These are phyloP conservation scores for Kazachstania viticola DNA, from an alignment of 805 yeast genomes.

Conservation along the genomic window DNA sequence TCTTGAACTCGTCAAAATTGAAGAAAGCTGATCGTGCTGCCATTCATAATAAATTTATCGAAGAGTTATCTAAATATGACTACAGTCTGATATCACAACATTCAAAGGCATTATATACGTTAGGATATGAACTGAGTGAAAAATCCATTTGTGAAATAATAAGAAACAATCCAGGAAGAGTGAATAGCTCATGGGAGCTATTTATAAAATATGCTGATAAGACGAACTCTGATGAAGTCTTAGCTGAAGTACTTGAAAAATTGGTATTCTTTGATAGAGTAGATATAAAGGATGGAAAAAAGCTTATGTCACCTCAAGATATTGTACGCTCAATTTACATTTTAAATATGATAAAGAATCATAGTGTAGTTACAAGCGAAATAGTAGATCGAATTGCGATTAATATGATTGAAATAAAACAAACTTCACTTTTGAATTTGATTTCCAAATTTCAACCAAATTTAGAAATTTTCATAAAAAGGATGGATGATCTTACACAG, in stretches of 20 bases:
- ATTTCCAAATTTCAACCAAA: no score
- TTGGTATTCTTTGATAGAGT: conserved; percentile 29
- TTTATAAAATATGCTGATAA: conserved; percentile 21
- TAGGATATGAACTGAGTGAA: conserved; percentile 12
- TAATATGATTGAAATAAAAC: no score
- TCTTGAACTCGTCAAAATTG: conserved; percentile 5
- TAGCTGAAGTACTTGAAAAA: conserved; percentile 26
- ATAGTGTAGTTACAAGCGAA: no score
- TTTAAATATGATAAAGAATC: no score
- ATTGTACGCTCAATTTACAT: conserved; percentile 16
- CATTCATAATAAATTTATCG: conserved; percentile 22
- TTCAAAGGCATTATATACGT: conserved; percentile 15
- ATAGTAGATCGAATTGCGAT: no score
- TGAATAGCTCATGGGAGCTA: conserved; percentile 37
- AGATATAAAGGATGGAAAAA: conserved; percentile 27
- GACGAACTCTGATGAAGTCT: conserved; percentile 14
- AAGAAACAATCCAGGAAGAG: conserved; percentile 42
- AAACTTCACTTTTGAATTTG: no score
- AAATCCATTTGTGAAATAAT: conserved; percentile 27
- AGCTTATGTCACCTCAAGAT: conserved; percentile 8
- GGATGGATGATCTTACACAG: no score
- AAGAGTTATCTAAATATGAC: conserved; percentile 21
- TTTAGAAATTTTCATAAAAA: no score
- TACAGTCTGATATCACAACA: conserved; percentile 24
- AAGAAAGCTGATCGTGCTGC: conserved; percentile 6